These are phyloP conservation scores for Allantophomopsis cytisporea DNA, from an alignment of 2,329 filamentous ascomycete genomes.

Conservation along the genomic window DNA sequence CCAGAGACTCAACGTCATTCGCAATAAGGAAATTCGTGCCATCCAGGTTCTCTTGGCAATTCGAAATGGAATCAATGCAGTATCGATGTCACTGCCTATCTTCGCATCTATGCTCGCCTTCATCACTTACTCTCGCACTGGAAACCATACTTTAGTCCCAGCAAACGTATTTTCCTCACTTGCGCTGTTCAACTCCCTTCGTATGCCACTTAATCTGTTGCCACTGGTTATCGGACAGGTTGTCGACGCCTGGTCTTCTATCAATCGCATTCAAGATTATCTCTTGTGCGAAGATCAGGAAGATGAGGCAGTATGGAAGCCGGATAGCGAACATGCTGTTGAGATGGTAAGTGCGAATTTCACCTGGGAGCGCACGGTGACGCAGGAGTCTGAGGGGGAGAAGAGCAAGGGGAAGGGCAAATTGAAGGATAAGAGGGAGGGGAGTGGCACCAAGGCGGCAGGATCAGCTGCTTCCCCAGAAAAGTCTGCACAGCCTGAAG, in stretches of 20 bases:
- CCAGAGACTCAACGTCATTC: slow-evolving; percentile 58
- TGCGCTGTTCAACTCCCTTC: slow-evolving; percentile 82
- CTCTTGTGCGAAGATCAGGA: slow-evolving; percentile 72
- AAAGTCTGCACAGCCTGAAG: slow-evolving; percentile 30
- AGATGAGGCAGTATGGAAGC: slow-evolving; percentile 47
- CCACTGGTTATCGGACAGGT: slow-evolving; percentile 81
- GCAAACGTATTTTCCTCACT: slow-evolving; percentile 84
- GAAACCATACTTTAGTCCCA: slow-evolving; percentile 53
- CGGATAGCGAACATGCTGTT: slow-evolving; percentile 53
- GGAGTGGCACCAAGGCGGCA: no score
- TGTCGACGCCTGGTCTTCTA: slow-evolving; percentile 76
- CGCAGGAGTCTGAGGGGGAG: slow-evolving; percentile 37
- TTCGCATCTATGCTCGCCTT: slow-evolving; percentile 95
- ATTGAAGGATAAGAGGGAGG: slow-evolving; percentile 18
- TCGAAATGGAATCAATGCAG: slow-evolving; percentile 51
- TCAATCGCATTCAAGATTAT: slow-evolving; percentile 80
- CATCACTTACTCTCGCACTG: slow-evolving; percentile 60
- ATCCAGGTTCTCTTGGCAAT: slow-evolving; percentile 71
- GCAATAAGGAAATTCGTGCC: slow-evolving; percentile 63
- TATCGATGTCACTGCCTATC: slow-evolving; percentile 54
- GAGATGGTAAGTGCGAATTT: slow-evolving; percentile 63
- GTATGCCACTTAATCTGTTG: slow-evolving; percentile 79
- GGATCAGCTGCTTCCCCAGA: slow-evolving; percentile 3
- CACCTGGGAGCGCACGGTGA: slow-evolving; percentile 68
- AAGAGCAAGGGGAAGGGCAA: slow-evolving; percentile 40